Base-by-base conservation (phyloP, 2,329 filamentous ascomycete genomes). In the Stachybotrys echinatus region DNA sequence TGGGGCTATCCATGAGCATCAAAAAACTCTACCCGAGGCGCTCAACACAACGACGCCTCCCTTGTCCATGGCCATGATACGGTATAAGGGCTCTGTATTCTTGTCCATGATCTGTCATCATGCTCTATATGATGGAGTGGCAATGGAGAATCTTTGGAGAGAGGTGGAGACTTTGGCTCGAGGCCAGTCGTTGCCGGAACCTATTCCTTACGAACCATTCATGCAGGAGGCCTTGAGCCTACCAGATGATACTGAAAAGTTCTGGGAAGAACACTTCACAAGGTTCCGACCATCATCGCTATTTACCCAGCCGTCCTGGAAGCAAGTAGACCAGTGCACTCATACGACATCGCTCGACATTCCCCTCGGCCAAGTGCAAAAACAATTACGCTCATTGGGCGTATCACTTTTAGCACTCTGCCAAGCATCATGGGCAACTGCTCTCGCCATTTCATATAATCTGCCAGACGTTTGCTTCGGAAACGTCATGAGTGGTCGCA, bases 91-190 rank as follows among this genome's bases (percentile, higher is more conserved):
- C 0, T 60, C 53, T 0, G 47, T 51, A 0, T 75, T 74, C 42
- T 58, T 76, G 2, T 84, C 72, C 0, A 77, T 77, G 45, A 65
- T 74, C 37, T 84, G 73, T 58, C 91, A 96, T 58, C 92, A 96
- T 67, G 88, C 89, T 2, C 72, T 96, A 1, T 95, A 96, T 58
- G 92, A 96, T 66, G 92, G 87, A 0, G 83, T 87, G 34, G 89
- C 90, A 0, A 86, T 96, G 60, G 72, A 76, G 1, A 74, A 76
- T 8, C 72, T 96, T 0, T 76, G 92, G 21, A 66, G 79, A 0
- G 91, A 96, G 59, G 71, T 95, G 2, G 83, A 94, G 58, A 63
- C 72, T 2, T 54, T 80, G 3, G 82, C 85, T 31, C 53, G 65
- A 1, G 76, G 74, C 0, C 48, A 67, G 1, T 7, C 58, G 0